A percentile compares a stretch with the other conserved stretches of the same genome.
phyloP scores from a whole-genome alignment of 805 yeast genomes.

The Torulaspora indica region DNA sequence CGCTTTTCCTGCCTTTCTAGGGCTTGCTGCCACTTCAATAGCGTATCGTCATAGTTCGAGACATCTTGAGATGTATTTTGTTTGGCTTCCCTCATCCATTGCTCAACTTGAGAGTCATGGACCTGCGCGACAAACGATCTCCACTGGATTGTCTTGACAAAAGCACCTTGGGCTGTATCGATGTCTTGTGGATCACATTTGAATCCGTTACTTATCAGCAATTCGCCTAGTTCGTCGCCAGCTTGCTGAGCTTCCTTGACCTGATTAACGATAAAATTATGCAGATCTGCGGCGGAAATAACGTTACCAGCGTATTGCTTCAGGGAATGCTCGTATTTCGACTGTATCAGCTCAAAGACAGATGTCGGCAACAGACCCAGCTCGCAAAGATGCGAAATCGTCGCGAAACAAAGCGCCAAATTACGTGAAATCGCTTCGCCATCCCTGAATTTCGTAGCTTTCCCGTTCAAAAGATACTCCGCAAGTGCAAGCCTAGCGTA shows the following conservation, averaged over 20 bases:
- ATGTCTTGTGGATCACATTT: conserved; percentile 31
- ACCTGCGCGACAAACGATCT: conserved; percentile 59
- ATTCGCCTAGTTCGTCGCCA: conserved; percentile 37
- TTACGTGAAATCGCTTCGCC: conserved; percentile 20
- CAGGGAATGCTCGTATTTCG: conserved; percentile 30
- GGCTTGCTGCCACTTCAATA: conserved; percentile 66
- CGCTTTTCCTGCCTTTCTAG: conserved; percentile 54
- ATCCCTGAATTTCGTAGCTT: conserved; percentile 25
- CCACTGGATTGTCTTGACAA: conserved; percentile 50
- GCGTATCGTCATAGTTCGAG: conserved; percentile 50
- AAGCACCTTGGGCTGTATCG: conserved; percentile 16
- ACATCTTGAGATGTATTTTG: conserved; percentile 37
- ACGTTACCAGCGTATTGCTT: conserved; percentile 28
- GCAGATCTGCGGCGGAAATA: conserved; percentile 24
- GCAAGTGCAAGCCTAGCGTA: conserved; percentile 52
- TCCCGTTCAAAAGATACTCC: conserved; percentile 30
- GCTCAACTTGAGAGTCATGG: conserved; percentile 68
- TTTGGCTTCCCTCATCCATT: conserved; percentile 44
- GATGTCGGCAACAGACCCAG: conserved; percentile 17
- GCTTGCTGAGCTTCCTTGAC: conserved; percentile 16
- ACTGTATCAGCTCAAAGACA: conserved; percentile 21
- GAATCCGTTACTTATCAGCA: conserved; percentile 36
- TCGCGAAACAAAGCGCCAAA: conserved; percentile 28
- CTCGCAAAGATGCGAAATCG: conserved; percentile 20
- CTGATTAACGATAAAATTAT: conserved; percentile 20